These are phyloP conservation scores for Fusarium acutatum DNA, from an alignment of 2,329 filamentous ascomycete species.

Conservation along the genomic window DNA sequence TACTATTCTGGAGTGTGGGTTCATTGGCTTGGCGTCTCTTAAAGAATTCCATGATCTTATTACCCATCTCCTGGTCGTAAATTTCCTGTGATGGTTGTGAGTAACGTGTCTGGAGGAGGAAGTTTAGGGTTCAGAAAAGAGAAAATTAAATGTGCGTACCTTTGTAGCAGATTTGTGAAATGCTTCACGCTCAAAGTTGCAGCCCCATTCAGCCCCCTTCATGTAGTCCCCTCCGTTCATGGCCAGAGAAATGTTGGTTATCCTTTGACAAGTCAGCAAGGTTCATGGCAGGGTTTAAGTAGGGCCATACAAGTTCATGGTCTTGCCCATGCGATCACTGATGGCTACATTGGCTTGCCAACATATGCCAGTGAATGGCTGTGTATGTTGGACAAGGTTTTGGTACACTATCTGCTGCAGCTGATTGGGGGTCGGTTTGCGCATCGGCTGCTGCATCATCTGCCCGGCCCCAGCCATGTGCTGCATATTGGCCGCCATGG, in stretches of 20 bases:
- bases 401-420: constrained; percentile 53
- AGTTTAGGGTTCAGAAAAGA: not conserved
- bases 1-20: constrained; percentile 57
- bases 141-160: constrained; percentile 46
- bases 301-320: constrained; percentile 52
- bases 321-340: constrained; percentile 54
- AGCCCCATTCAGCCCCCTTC: constrained; percentile 52
- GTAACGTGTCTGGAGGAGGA: not conserved
- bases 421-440: constrained; percentile 43
- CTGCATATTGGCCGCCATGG: constrained; percentile 69
- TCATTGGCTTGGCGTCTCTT: constrained; percentile 61
- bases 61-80: constrained; percentile 59
- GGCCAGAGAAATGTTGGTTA: constrained; percentile 60
- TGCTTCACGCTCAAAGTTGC: constrained; percentile 58
- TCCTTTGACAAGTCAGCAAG: constrained; percentile 47
- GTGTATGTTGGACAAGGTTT: constrained; percentile 48
- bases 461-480: constrained; percentile 61
- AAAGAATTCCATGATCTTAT: constrained; percentile 59
- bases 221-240: constrained; percentile 52
- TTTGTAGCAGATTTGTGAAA: constrained; percentile 58
- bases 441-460: constrained; percentile 56
- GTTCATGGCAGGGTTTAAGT: not conserved
- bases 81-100: constrained; percentile 49
- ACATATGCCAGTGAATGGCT: constrained; percentile 42
- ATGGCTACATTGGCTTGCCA: constrained; percentile 53